Base-by-base conservation (phyloP, 345 rosid species). In the Populus alba region DNA sequence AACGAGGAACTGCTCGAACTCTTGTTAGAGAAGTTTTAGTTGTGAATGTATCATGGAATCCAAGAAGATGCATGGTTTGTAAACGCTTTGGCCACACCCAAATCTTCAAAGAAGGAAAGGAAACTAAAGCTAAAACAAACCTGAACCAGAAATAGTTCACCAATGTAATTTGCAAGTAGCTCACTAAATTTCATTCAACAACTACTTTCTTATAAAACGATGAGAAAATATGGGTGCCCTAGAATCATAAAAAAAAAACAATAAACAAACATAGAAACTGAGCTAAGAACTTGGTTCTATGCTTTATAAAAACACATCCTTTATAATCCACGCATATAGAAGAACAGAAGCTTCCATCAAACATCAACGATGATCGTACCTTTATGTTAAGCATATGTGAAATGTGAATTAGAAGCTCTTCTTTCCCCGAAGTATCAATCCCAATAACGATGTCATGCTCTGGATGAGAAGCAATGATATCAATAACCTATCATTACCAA, bases 21-120 rank as follows among this genome's bases (percentile, higher is more conserved):
- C 97, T 85, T n/a, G 96, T 87, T 63, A 83, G 79, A 67, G 91
- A 74, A 71, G 94, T 92, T 72, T 88, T 89, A 18, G 96, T 91
- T 7, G 97, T 91, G 89, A 94, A 92, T 47, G 74, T 77, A 77
- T 86, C 91, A 57, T 89, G 75, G 81, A 79, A 87, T 5, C 94
- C 97, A 38, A 92, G 93, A 63, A 91, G 88, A 84, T 94, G 97
- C 93, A 94, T 89, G 38, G 90, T 91, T 66, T 88, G 91, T 71
- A 94, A 88, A 71, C 97, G 91, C 78, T 94, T 97, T 17, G 94
- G 98, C 97, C 97, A 92, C 79, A 92, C 93, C 97, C 97, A 94
- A 87, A 94, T 91, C 96, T 91, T 67, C 39, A 70, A 73, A 73
- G 20, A 55, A 74, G 61, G 51, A 61, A 85, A 70, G 53, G 80